phyloP scores from a whole-genome alignment of 2,329 filamentous ascomycete genomes.

The Aspergillus cejpii region DNA sequence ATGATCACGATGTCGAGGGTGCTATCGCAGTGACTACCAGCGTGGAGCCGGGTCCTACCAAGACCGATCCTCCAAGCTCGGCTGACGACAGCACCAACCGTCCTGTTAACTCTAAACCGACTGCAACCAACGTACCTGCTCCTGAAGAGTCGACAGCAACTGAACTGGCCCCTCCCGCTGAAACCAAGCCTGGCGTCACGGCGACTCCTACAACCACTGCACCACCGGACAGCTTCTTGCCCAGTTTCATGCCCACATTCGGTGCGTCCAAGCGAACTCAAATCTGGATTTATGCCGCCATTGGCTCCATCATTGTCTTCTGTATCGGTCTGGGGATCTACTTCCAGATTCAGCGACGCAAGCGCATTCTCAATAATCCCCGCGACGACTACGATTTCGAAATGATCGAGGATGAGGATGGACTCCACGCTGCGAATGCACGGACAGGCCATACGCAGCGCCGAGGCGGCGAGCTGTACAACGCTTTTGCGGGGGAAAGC shows the following conservation, averaged over 20 bases:
- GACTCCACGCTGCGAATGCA: constrained; percentile 39
- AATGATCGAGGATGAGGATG: constrained; percentile 76
- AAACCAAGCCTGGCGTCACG: constrained; percentile 27
- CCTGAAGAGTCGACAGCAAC: constrained; percentile 16
- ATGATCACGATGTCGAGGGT: constrained; percentile 68
- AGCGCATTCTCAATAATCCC: constrained; percentile 64
- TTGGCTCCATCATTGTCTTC: constrained; percentile 79
- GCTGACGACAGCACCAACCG: constrained; percentile 61
- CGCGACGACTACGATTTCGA: constrained; percentile 91
- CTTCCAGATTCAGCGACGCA: constrained; percentile 71
- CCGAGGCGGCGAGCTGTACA: constrained; percentile 81
- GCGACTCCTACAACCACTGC: constrained; percentile 27
- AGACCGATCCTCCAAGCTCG: constrained; percentile 39
- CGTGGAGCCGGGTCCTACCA: constrained; percentile 45
- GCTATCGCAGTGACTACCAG: constrained; percentile 58
- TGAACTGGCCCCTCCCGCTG: constrained; percentile 23
- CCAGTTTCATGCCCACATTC: constrained; percentile 84
- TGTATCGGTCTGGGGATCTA: constrained; percentile 74
- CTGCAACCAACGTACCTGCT: constrained; percentile 24
- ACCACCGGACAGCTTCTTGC: constrained; percentile 56
- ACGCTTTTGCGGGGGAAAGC: constrained; percentile 92
- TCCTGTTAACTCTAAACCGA: constrained; percentile 56
- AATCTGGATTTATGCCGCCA: constrained; percentile 85
- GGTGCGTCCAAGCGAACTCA: constrained; percentile 81
- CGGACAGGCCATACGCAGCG: constrained; percentile 49